A percentile compares a stretch with the other conserved stretches of the same genome.
Conservation (phyloP, 1,139 yeast genomes). For the Yamadazyma buinensis region DNA sequence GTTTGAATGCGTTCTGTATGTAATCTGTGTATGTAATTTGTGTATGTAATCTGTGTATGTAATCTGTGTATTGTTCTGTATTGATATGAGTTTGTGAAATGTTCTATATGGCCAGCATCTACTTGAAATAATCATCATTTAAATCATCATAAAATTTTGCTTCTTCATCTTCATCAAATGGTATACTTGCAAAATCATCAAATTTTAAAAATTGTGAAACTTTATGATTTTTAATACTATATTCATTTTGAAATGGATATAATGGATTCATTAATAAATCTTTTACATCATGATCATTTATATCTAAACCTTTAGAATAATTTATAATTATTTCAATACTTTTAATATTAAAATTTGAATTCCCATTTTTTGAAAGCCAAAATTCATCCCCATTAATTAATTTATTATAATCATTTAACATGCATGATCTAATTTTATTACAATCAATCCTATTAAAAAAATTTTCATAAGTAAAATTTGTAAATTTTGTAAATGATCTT, state of each 20-base stretch:
- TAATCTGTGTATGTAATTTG: too few species aligned
- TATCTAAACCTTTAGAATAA: constrained; percentile 8
- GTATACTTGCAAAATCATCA: too few species aligned
- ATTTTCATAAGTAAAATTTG: neutral
- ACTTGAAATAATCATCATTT: constrained; percentile 6
- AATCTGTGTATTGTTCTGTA: too few species aligned
- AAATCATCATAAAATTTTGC: constrained; percentile 20
- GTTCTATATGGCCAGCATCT: too few species aligned
- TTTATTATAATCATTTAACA: constrained; percentile 1
- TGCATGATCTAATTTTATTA: neutral
- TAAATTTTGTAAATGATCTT: neutral
- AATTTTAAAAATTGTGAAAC: too few species aligned
- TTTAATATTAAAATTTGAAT: neutral
- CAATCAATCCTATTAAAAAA: constrained; percentile 3
- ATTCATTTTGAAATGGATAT: constrained; percentile 7
- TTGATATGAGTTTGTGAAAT: too few species aligned
- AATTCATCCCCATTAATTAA: neutral
- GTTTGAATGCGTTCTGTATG: too few species aligned
- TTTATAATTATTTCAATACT: constrained; percentile 2
- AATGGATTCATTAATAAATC: constrained; percentile 8
- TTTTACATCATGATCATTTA: constrained; percentile 10
- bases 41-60: too few species aligned
- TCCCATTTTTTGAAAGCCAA: neutral
- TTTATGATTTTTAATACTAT: constrained; percentile 7
- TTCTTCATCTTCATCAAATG: constrained; percentile 7